Percentiles rank a stretch among this genome's conserved stretches.
These are phyloP conservation scores for Zygosaccharomyces sapae DNA, from an alignment of 1,139 yeast species.

Conservation along the genomic window DNA sequence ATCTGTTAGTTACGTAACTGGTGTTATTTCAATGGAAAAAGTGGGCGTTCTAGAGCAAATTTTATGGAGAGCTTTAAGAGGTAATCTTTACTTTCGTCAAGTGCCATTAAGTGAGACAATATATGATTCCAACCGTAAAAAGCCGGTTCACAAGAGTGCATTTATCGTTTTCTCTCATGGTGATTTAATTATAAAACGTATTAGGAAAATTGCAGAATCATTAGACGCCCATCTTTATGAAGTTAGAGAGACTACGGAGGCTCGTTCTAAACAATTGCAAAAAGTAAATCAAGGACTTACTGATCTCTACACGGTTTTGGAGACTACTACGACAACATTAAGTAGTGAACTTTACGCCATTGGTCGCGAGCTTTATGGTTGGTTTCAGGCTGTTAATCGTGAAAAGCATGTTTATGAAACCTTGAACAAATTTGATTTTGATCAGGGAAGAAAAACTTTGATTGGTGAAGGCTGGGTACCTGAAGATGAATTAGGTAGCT, in stretches of 20 bases:
- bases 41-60: slow-evolving; percentile 74
- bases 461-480: slow-evolving; percentile 99
- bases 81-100: slow-evolving; percentile 74
- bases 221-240: slow-evolving; percentile 75
- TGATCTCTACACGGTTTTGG: slow-evolving; percentile 67
- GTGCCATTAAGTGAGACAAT: slow-evolving; percentile 61
- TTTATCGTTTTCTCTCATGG: slow-evolving; percentile 91
- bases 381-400: slow-evolving; percentile 63
- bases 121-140: slow-evolving; percentile 47
- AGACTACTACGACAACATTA: slow-evolving; percentile 65
- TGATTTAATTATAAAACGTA: slow-evolving; percentile 59
- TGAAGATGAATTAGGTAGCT: slow-evolving; percentile 44
- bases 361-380: slow-evolving; percentile 62
- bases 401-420: slow-evolving; percentile 74
- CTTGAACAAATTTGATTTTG: slow-evolving; percentile 78
- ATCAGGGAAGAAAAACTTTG: slow-evolving; percentile 75
- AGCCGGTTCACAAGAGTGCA: slow-evolving; percentile 58
- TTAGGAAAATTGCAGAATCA: slow-evolving; percentile 73
- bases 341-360: slow-evolving; percentile 72
- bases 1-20: slow-evolving; percentile 64
- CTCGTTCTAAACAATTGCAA: slow-evolving; percentile 54
- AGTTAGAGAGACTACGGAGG: slow-evolving; percentile 54
- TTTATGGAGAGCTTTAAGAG: slow-evolving; percentile 88
- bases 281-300: slow-evolving; percentile 56
- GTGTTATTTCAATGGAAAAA: slow-evolving; percentile 73